Conservation (phyloP, 2,329 filamentous ascomycete species). For the Calonectria honghensis region DNA sequence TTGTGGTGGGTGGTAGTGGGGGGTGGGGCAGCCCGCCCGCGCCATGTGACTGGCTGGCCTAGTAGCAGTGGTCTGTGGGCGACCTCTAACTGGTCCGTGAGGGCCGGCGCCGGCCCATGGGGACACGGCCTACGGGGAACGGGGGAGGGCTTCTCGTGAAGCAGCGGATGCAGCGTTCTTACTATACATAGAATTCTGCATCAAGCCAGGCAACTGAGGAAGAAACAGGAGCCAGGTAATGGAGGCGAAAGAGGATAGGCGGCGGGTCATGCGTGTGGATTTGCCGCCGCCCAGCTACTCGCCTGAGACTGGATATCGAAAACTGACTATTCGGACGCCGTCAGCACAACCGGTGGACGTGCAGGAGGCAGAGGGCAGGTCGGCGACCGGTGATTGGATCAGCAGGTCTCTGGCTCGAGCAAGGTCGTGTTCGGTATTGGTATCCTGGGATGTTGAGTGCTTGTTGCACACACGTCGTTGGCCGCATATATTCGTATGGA, state of each 20-base stretch:
- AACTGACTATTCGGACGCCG: constrained; percentile 28
- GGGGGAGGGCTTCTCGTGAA: constrained; percentile 27
- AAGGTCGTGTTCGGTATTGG: constrained; percentile 26
- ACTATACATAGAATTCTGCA: constrained; percentile 21
- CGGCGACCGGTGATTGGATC: neutral
- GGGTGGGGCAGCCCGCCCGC: constrained; percentile 36
- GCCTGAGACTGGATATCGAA: constrained; percentile 28
- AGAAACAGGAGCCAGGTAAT: constrained; percentile 16
- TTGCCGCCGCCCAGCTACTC: constrained; percentile 23
- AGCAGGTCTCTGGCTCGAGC: constrained; percentile 24
- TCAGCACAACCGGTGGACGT: constrained; percentile 24
- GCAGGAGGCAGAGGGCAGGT: neutral
- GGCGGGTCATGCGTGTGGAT: constrained; percentile 25
- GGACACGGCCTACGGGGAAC: constrained; percentile 35
- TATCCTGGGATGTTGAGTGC: constrained; percentile 26
- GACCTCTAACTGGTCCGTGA: constrained; percentile 37
- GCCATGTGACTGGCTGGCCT: constrained; percentile 48
- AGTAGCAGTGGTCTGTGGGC: constrained; percentile 45
- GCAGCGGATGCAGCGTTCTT: constrained; percentile 28
- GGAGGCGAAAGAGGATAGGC: constrained; percentile 23
- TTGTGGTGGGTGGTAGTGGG: constrained; percentile 30
- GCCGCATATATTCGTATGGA: constrained; percentile 13
- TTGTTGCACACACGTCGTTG: constrained; percentile 16
- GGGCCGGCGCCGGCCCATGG: constrained; percentile 35
- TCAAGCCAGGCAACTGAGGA: constrained; percentile 20